Evolutionary conservation across 140 eudicot genomes (phyloP).

Genomic region (Erigeron philadelphicus): DNA sequence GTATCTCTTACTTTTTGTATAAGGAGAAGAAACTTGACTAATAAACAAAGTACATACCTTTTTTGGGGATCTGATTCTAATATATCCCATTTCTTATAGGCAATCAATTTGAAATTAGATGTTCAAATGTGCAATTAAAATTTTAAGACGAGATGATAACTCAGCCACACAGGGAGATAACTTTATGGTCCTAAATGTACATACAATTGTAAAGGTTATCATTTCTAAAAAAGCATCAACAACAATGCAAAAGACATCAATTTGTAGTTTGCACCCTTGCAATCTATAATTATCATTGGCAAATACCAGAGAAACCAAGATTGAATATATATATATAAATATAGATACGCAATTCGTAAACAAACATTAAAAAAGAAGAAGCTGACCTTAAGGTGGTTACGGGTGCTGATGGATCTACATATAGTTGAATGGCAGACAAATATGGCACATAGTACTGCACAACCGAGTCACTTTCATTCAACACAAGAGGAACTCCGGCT

Average conservation of each 20-base stretch:
- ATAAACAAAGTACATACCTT: too few species aligned
- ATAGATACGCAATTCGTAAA: not conserved
- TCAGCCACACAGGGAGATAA: not conserved
- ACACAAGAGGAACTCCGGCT: slow-evolving; percentile 85
- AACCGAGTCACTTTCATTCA: slow-evolving; percentile 74
- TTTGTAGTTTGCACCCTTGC: too few species aligned
- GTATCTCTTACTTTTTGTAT: too few species aligned
- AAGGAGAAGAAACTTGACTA: too few species aligned
- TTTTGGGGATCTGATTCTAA: too few species aligned
- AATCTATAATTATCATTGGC: too few species aligned
- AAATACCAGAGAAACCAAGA: too few species aligned
- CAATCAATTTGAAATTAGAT: not conserved
- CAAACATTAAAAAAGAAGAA: not conserved
- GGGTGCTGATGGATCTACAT: slow-evolving; percentile 66
- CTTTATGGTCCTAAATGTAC: not conserved
- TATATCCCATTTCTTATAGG: not conserved
- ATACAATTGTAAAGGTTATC: not conserved
- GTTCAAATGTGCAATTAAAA: not conserved
- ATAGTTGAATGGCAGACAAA: slow-evolving; percentile 86
- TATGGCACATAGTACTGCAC: slow-evolving; percentile 91
- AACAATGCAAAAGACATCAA: not conserved
- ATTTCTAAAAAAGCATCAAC: slow-evolving; percentile 2
- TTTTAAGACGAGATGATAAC: not conserved
- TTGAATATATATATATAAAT: too few species aligned
- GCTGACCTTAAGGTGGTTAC: slow-evolving; percentile 46